Evolutionary conservation across 2,329 filamentous ascomycete genomes (phyloP), one percentile per base, ranked within the genome.

Genomic region (Cladosporium sp.): DNA sequence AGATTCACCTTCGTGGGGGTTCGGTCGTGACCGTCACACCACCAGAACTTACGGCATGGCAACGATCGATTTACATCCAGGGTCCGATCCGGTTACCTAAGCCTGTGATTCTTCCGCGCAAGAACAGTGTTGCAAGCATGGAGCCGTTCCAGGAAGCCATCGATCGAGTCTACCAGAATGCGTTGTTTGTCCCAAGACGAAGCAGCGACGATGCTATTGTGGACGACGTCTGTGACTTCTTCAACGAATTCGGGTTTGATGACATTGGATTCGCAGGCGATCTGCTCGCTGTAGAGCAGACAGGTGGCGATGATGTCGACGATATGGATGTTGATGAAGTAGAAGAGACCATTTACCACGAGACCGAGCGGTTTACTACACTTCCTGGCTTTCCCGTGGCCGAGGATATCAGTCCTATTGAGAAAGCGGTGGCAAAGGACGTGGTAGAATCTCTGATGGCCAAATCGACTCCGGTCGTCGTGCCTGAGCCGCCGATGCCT

Each of bases 221-320:
- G 15, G 71, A 74, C 18, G 64, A 68, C 22, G 62, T 72, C n/a
- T 67, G 69, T 41, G 63, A 64, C 36, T 74, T 67, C 58, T 72
- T 74, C 43, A 63, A 69, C 18, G 62, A 62, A 3, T 67, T 72
- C 40, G 66, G 65, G 12, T 61, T 71, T n/a, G 61, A 63, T 25
- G 52, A 59, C 11, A 60, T 62, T 7, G 51, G 42, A 4, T 61
- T 55, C 43, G 56, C 53, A 19, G 60, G 57, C n/a, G 60, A 60
- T 12, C 18, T 47, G 9, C 43, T 61, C 2, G 36, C 45, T 2
- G 27, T 40, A 5, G 45, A 39, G 49, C 50, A 15, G 12, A 50
- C 4, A 38, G 36, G 30, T 32, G 27, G 9, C 13, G 18, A 40
- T 4, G 53, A 55, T 13, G 15, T 53, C 2, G 51, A 55, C 3